Evolutionary conservation across 768 basidiomycete species (phyloP).

Genomic region (Amanita pseudoporphyria): DNA sequence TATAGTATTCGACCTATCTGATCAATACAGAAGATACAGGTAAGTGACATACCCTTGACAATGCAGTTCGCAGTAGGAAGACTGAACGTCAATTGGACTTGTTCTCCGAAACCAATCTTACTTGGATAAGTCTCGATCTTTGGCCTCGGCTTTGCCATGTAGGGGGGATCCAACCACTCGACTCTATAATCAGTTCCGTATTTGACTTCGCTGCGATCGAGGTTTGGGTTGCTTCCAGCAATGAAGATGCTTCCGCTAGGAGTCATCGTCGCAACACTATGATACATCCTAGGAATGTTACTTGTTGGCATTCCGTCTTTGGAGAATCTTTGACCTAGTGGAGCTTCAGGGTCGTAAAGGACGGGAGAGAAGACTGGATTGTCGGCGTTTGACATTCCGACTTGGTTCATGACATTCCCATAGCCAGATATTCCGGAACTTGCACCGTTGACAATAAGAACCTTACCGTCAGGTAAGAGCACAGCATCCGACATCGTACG

Average conservation of each 20-base stretch:
- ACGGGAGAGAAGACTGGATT: constrained; percentile 60
- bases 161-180: constrained; percentile 80
- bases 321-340: constrained; percentile 49
- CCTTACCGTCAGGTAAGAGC: constrained; percentile 64
- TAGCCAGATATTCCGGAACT: constrained; percentile 69
- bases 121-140: constrained; percentile 26
- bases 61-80: constrained; percentile 23
- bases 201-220: constrained; percentile 60
- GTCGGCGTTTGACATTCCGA: constrained; percentile 73
- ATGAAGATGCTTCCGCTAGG: constrained; percentile 68
- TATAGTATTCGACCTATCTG: constrained; percentile 1
- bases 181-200: constrained; percentile 87
- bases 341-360: constrained; percentile 53
- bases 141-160: constrained; percentile 58
- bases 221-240: constrained; percentile 77
- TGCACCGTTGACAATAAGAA: constrained; percentile 72
- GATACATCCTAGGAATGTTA: constrained; percentile 66
- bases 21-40: not conserved
- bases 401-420: constrained; percentile 58
- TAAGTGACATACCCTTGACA: constrained; percentile 38
- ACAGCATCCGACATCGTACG: constrained; percentile 78
- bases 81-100: constrained; percentile 34
- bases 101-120: constrained; percentile 35
- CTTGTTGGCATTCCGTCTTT: constrained; percentile 49
- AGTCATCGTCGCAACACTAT: constrained; percentile 75